Evolutionary conservation across 2,329 filamentous ascomycete species (phyloP), one percentile per base, ranked within the genome.

Genomic region (Tolypocladium album): DNA sequence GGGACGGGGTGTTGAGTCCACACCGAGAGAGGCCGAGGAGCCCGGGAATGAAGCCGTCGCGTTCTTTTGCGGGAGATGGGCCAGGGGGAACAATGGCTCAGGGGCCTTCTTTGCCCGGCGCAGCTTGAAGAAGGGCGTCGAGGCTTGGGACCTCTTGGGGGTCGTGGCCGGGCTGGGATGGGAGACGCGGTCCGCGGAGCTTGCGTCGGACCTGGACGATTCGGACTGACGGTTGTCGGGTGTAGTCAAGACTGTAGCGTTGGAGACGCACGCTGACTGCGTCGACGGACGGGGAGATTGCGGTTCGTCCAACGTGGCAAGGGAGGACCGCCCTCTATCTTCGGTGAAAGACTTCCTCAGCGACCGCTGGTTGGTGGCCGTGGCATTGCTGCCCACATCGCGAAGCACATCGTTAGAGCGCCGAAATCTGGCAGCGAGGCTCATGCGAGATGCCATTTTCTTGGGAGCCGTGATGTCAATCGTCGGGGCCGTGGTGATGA

Each of bases 401-500:
- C 72, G 68, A 13, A 75, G 70, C 11, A 79, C 64, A 58, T 84
- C 81, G 58, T 75, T 77, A 2, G 82, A 83, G 55, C 77, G 78
- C 58, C 82, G 80, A 59, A 82, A 75, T 42, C 79, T 79, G 58
- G 78, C 74, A 31, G 80, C 76, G 24, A 86, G 73, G 66, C 78
- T 81, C 62, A 85, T 76, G 47, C 83, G 78, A 39, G 82, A 80
- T 47, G 78, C 72, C 64, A 82, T 85, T 70, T 82, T 86, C 56
- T 78, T 81, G 62, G 79, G 71, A 57, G 71, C 66, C 42, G 78
- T 78, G 24, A 84, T 70, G 58, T 88, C 83, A 65, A 86, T 82
- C 11, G 92, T 94, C 12, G 94, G 92, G 20, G 92, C 90, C 13
- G 93, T 97, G 57, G 89, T 96, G 72, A 97, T 94, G 70, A 97